Evolutionary conservation across 306 rosid species (phyloP).

Genomic region (Clitoria ternatea): DNA sequence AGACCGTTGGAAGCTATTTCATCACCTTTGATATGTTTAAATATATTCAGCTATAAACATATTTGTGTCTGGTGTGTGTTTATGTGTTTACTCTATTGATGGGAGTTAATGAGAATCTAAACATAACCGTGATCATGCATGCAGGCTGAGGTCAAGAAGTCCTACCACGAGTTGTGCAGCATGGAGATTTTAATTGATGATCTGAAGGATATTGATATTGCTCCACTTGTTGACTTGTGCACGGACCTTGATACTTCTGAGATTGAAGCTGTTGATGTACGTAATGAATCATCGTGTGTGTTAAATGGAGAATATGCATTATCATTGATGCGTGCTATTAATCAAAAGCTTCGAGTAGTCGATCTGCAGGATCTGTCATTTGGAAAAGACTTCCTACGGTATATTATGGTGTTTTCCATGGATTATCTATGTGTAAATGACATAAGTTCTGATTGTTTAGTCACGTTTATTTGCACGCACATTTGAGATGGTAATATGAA

Average conservation of each 20-base stretch:
- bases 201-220: constrained; percentile 63
- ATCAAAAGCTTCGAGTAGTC: constrained; percentile 73
- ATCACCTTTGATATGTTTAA: constrained; percentile 3
- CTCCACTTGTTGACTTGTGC: constrained; percentile 62
- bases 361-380: constrained; percentile 59
- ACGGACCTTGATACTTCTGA: constrained; percentile 49
- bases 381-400: constrained; percentile 73
- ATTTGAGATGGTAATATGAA: constrained; percentile 15
- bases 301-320: constrained; percentile 58
- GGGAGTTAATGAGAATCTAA: constrained; percentile 27
- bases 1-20: neutral
- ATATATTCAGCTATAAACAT: neutral
- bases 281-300: constrained; percentile 47
- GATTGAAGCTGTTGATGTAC: constrained; percentile 68
- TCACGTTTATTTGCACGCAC: constrained; percentile 15
- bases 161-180: constrained; percentile 44
- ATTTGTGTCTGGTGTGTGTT: too few species aligned
- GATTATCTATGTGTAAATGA: constrained; percentile 20
- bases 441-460: constrained; percentile 4
- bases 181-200: constrained; percentile 59
- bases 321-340: constrained; percentile 62
- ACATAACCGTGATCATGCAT: neutral
- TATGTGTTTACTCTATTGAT: constrained; percentile 11
- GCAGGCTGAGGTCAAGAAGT: constrained; percentile 61
- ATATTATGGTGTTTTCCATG: constrained; percentile 30